A percentile compares a stretch with the other conserved stretches of the same genome.
Evolutionary conservation across 208 protist species (phyloP).

Genomic region (Porcisia deanei): DNA sequence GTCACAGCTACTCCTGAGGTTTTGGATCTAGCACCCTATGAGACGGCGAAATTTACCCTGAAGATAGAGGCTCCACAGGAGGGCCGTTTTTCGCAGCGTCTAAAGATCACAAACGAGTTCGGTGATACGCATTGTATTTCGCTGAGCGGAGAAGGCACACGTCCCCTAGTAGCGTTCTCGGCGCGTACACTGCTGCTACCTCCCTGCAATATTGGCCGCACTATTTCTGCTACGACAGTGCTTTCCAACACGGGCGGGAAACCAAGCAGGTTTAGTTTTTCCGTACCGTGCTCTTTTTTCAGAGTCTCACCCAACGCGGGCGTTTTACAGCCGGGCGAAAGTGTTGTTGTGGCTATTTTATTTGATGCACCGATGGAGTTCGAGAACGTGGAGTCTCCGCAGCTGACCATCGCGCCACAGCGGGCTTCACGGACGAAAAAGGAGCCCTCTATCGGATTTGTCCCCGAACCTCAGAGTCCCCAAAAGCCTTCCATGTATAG

Average conservation of each 20-base stretch:
- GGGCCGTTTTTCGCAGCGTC: slow-evolving; percentile 29
- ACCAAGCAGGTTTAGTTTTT: slow-evolving; percentile 19
- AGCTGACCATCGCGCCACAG: slow-evolving; percentile 5
- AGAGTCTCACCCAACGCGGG: slow-evolving; percentile 30
- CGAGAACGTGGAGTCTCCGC: slow-evolving; percentile 11
- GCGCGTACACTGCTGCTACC: slow-evolving; percentile 33
- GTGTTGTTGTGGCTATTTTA: slow-evolving; percentile 25
- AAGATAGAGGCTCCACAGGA: slow-evolving; percentile 29
- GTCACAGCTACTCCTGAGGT: slow-evolving; percentile 17
- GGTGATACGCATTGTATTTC: slow-evolving; percentile 25
- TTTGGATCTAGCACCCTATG: slow-evolving; percentile 19
- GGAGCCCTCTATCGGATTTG: background rate
- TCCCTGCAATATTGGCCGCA: slow-evolving; percentile 29
- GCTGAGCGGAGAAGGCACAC: slow-evolving; percentile 20
- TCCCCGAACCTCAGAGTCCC: background rate
- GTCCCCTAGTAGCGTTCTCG: slow-evolving; percentile 15
- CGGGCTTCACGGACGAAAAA: slow-evolving; percentile 14
- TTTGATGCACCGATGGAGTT: slow-evolving; percentile 27
- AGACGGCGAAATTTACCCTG: slow-evolving; percentile 21
- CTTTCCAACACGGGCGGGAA: slow-evolving; percentile 30
- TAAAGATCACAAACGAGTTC: slow-evolving; percentile 34
- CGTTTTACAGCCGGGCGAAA: slow-evolving; percentile 37
- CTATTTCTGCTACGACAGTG: slow-evolving; percentile 32
- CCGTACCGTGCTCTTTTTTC: slow-evolving; percentile 23
- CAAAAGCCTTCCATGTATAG: slow-evolving; percentile 22